A percentile compares a stretch with the other conserved stretches of the same genome.
Evolutionary conservation across 257 asterid species (phyloP).

Genomic region (Leptodermis oblonga): DNA sequence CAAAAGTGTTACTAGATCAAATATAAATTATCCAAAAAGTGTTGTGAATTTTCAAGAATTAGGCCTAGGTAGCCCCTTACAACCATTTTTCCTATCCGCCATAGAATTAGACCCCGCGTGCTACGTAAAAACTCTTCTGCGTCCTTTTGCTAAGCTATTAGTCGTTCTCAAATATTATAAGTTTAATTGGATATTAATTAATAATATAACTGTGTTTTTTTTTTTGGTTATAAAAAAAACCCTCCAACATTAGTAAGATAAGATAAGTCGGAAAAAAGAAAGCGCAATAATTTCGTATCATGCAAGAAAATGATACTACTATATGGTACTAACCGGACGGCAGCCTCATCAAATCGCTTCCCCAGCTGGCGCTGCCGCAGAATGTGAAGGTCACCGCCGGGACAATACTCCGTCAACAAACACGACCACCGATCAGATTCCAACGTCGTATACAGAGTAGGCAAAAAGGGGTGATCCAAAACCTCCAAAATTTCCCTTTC

Average conservation of each 20-base stretch:
- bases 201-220: too few species aligned
- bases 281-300: background rate
- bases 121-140: too few species aligned
- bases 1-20: too few species aligned
- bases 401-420: slow-evolving; percentile 69
- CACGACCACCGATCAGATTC: slow-evolving; percentile 63
- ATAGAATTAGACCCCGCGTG: too few species aligned
- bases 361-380: slow-evolving; percentile 71
- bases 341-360: slow-evolving; percentile 48
- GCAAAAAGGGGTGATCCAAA: slow-evolving; percentile 86
- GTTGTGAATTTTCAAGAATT: too few species aligned
- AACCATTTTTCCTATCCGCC: too few species aligned
- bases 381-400: slow-evolving; percentile 80
- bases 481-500: slow-evolving; percentile 67
- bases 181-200: too few species aligned
- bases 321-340: slow-evolving; percentile 76
- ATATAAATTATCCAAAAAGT: too few species aligned
- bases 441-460: slow-evolving; percentile 56
- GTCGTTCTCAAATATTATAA: too few species aligned
- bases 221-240: slow-evolving; percentile 4
- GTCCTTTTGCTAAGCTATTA: too few species aligned
- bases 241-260: slow-evolving; percentile 5
- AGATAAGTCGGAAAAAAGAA: background rate
- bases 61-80: too few species aligned
- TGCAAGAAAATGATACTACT: too few species aligned